Evolutionary conservation across 2,329 filamentous ascomycete genomes (phyloP).

Genomic region (Cylindrodendrum hubeiense): DNA sequence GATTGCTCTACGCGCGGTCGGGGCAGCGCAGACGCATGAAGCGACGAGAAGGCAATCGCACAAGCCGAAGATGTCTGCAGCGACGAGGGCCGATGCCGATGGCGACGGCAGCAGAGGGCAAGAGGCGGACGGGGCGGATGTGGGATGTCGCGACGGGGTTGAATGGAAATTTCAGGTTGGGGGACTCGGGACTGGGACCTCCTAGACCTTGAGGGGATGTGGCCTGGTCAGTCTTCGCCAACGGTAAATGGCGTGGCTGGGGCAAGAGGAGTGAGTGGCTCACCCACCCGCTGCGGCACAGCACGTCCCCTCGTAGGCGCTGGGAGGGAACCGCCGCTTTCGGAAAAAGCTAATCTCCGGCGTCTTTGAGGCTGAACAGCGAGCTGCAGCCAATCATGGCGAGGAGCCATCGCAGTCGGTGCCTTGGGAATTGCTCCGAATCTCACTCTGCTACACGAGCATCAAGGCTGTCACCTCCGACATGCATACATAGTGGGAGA

Average conservation of each 20-base stretch:
- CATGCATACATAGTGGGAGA: background rate
- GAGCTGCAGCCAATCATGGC: constrained; percentile 7
- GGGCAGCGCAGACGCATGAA: constrained; percentile 46
- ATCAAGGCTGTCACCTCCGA: background rate
- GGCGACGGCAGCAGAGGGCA: constrained; percentile 40
- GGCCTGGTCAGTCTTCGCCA: constrained; percentile 44
- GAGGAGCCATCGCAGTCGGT: background rate
- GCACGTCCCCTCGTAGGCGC: background rate
- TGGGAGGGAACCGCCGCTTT: background rate
- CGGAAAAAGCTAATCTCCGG: constrained; percentile 25
- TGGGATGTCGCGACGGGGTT: constrained; percentile 43
- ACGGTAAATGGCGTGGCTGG: constrained; percentile 57
- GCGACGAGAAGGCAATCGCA: constrained; percentile 41
- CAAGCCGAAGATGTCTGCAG: constrained; percentile 35
- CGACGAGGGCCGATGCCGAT: constrained; percentile 40
- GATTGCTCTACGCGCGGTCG: constrained; percentile 48
- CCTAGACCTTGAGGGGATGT: constrained; percentile 40
- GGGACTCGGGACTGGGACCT: constrained; percentile 46
- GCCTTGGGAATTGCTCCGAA: background rate
- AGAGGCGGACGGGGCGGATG: constrained; percentile 36
- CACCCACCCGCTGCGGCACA: constrained; percentile 14
- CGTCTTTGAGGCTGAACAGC: constrained; percentile 5
- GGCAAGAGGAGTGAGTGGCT: constrained; percentile 33
- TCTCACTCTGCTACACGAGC: background rate
- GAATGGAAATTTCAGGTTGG: constrained; percentile 37